These are phyloP conservation scores for Termitomyces sp. DNA, from an alignment of 768 basidiomycete genomes.

Conservation along the genomic window DNA sequence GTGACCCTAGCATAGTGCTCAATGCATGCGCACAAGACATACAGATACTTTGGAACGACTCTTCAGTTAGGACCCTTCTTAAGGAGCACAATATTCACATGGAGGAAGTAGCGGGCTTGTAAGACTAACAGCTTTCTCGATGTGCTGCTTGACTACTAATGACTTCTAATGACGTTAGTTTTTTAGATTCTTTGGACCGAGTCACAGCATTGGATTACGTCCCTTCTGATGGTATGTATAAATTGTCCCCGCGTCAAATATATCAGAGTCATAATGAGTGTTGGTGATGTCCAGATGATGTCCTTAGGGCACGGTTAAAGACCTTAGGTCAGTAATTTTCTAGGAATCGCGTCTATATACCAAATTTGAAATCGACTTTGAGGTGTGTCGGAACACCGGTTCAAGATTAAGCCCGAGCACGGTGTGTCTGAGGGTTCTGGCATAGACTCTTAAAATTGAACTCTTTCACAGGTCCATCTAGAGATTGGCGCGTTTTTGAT, in stretches of 20 bases:
- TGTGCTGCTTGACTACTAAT: not conserved
- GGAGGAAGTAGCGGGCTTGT: conserved; percentile 74
- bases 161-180: conserved; percentile 37
- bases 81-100: conserved; percentile 48
- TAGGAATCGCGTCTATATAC: not conserved
- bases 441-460: not conserved
- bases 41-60: conserved; percentile 57
- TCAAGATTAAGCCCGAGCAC: conserved; percentile 40
- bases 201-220: conserved; percentile 57
- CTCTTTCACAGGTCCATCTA: conserved; percentile 16
- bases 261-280: not conserved
- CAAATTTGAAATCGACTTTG: not conserved
- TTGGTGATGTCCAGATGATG: conserved; percentile 45
- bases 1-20: conserved; percentile 54
- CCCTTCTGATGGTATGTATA: conserved; percentile 55
- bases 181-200: conserved; percentile 60
- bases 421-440: conserved; percentile 24
- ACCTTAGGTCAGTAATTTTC: conserved; percentile 31
- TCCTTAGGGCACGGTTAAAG: conserved; percentile 66
- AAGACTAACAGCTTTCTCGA: conserved; percentile 20
- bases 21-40: conserved; percentile 61
- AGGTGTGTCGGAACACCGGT: conserved; percentile 69
- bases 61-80: conserved; percentile 45
- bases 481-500: conserved; percentile 44
- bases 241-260: not conserved